Base-by-base conservation (phyloP, 2,329 filamentous ascomycete genomes). In the Colletotrichum aenigma region DNA sequence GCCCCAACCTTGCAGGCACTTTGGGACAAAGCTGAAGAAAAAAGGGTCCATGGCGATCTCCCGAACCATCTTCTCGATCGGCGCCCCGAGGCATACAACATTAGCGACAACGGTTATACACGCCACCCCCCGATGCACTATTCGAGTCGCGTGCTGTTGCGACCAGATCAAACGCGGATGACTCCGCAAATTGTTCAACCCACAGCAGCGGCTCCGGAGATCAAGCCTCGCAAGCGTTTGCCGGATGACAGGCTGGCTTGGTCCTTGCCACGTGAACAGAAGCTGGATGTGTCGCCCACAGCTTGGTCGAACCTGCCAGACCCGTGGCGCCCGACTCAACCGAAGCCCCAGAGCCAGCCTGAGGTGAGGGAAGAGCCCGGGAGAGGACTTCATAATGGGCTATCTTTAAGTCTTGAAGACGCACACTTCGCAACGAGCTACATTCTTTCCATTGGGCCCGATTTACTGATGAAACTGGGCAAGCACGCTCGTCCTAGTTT, bases 11-110 rank as follows among this genome's bases (percentile, higher is more conserved):
- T 75, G 9, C 73, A 48, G 65, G 30, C 61, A 16, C 26, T 75
- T 21, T 75, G 61, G 43, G 73, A 75, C 32, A 36, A 73, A 75
- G 73, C 73, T 73, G 62, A 73, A 73, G 13, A 38, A 26, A 73
- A 55, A 66, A 72, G 62, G 34, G 18, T 12, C 36, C 66, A 58
- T 38, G 55, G 48, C 9, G 32, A 60, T 24, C 38, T 70, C 16
- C 28, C 38, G 38, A 55, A 38, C 21, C 55, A 38, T 28, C 28
- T 26, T 9, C 32, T 73, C 21, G 34, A 56, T 18, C 68, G 26
- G 18, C 55, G 36, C 10, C 55, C 32, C 52, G 30, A 58, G 12
- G 24, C 55, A 43, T 43, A 72, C 30, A 38, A 16, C 7, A 64
- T 24, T 7, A 24, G 30, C 15, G 55, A 64, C 26, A 32, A 55